Conservation (phyloP, 176 grass and related monocot species). For the Alloteropsis semialata region DNA sequence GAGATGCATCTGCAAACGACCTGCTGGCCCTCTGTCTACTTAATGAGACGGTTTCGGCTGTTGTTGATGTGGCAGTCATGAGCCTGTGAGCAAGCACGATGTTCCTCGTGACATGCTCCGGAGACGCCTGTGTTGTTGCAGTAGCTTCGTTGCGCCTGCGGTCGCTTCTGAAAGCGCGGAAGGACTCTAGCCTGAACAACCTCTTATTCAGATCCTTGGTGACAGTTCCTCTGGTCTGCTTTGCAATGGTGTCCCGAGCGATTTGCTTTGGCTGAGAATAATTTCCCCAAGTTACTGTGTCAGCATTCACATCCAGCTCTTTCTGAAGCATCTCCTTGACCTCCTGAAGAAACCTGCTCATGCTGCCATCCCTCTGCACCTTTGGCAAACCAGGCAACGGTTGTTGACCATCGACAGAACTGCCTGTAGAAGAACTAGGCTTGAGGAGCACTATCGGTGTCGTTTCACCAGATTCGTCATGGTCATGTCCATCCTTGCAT, state of each 20-base stretch:
- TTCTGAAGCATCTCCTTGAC: constrained; percentile 55
- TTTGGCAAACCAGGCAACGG: constrained; percentile 20
- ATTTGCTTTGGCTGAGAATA: constrained; percentile 38
- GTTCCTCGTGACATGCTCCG: constrained; percentile 36
- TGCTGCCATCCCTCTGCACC: constrained; percentile 44
- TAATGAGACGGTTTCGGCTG: constrained; percentile 6
- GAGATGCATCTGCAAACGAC: constrained; percentile 41
- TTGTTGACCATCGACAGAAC: not conserved
- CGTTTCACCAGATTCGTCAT: not conserved
- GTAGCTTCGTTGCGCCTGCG: constrained; percentile 21
- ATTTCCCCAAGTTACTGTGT: not conserved
- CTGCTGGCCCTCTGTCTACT: constrained; percentile 34
- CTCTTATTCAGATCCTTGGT: constrained; percentile 40
- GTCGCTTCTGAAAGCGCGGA: constrained; percentile 33
- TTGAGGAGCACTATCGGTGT: constrained; percentile 72
- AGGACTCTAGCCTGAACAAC: constrained; percentile 50
- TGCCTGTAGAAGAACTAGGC: constrained; percentile 24
- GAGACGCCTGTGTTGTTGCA: constrained; percentile 6
- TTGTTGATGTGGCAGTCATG: constrained; percentile 37
- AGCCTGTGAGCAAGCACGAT: constrained; percentile 29
- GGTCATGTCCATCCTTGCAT: constrained; percentile 12
- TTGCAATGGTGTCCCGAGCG: constrained; percentile 48
- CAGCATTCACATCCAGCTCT: constrained; percentile 35
- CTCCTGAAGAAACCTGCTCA: constrained; percentile 61
- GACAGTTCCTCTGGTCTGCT: not conserved